phyloP scores from a whole-genome alignment of 495 filamentous ascomycete genomes.

The Acidiella bohemica region DNA sequence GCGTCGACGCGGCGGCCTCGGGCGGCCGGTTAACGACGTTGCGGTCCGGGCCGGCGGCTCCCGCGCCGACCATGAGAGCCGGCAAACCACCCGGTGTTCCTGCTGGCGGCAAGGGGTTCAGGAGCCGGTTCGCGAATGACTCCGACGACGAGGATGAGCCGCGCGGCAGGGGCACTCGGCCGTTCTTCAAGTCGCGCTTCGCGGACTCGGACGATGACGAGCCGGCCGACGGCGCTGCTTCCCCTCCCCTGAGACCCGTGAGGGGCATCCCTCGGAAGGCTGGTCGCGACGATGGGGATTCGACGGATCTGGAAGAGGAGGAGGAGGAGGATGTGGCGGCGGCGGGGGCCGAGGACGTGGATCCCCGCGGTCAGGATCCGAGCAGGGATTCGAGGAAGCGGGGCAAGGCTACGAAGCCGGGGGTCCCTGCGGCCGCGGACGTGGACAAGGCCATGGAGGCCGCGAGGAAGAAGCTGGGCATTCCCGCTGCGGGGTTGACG shows the following conservation, averaged over 20 bases:
- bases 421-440: slow-evolving; percentile 9
- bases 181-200: slow-evolving; percentile 54
- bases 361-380: no score
- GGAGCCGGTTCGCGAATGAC: slow-evolving; percentile 51
- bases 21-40: not conserved
- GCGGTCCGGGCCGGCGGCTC: slow-evolving; percentile 19
- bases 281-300: slow-evolving; percentile 44
- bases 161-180: slow-evolving; percentile 19
- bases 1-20: slow-evolving; percentile 13
- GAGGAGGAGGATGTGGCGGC: slow-evolving; percentile 11
- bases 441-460: slow-evolving; percentile 24
- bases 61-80: slow-evolving; percentile 28
- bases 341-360: slow-evolving; percentile 3
- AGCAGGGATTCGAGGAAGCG: no score
- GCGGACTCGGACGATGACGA: slow-evolving; percentile 72
- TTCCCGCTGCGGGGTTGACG: slow-evolving; percentile 15
- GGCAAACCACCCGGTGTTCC: slow-evolving; percentile 7
- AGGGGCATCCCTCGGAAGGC: slow-evolving; percentile 49
- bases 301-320: slow-evolving; percentile 44
- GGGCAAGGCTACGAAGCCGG: slow-evolving; percentile 1
- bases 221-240: slow-evolving; percentile 14
- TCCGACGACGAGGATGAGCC: slow-evolving; percentile 60
- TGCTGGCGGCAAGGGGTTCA: slow-evolving; percentile 25
- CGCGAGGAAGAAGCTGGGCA: slow-evolving; percentile 15
- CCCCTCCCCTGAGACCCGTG: slow-evolving; percentile 39